Conservation (phyloP, 1,284 basidiomycete genomes). For the Kalmanozyma brasiliensis region DNA sequence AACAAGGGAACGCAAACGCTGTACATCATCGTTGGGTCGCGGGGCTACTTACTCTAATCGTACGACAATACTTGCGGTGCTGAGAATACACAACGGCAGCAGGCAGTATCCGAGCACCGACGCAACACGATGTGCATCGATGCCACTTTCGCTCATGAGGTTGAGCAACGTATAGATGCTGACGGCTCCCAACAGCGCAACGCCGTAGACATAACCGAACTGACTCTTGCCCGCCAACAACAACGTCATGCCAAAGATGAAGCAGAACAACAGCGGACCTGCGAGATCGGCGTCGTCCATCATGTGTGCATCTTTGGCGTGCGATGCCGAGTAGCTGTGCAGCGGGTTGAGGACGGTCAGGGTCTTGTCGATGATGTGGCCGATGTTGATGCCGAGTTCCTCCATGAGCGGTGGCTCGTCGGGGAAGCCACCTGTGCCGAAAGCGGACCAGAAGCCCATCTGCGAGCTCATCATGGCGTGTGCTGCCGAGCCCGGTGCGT, state of each 20-base stretch:
- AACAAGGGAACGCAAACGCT: background rate
- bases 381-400: slow-evolving; percentile 96
- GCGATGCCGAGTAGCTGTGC: slow-evolving; percentile 73
- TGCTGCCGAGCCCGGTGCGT: slow-evolving; percentile 42
- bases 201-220: slow-evolving; percentile 98
- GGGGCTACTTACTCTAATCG: slow-evolving; percentile 88
- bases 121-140: slow-evolving; percentile 94
- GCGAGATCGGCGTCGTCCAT: slow-evolving; percentile 99
- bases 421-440: slow-evolving; percentile 66
- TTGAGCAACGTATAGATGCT: slow-evolving; percentile 96
- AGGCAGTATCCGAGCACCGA: slow-evolving; percentile 97
- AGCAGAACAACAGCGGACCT: slow-evolving; percentile 94
- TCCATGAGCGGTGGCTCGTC: slow-evolving; percentile 67
- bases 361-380: slow-evolving; percentile 92
- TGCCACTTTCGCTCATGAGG: slow-evolving; percentile 93
- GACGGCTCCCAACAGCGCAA: slow-evolving; percentile 90
- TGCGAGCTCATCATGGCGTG: slow-evolving; percentile 57
- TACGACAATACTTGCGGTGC: slow-evolving; percentile 85
- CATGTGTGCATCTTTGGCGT: slow-evolving; percentile 80
- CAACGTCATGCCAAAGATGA: slow-evolving; percentile 72
- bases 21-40: too few species aligned
- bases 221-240: slow-evolving; percentile 94
- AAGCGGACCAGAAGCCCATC: slow-evolving; percentile 63
- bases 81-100: slow-evolving; percentile 95
- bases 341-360: slow-evolving; percentile 95